phyloP scores from a whole-genome alignment of 352 stramenopile genomes.

The Blastocystis sp. region DNA sequence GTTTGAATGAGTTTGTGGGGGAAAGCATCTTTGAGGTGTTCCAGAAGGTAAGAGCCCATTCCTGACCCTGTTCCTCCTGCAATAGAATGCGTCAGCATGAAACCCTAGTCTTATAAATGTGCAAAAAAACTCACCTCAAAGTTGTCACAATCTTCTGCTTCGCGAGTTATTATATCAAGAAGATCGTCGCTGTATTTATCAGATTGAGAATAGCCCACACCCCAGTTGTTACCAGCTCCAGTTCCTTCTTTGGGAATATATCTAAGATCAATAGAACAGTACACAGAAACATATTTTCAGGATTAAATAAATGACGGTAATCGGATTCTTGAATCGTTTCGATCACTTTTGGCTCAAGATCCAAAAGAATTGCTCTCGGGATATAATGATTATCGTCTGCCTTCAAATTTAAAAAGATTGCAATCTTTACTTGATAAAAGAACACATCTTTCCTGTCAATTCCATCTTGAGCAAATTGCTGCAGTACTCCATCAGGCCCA shows the following conservation, averaged over 20 bases:
- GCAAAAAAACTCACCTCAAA: conserved; percentile 71
- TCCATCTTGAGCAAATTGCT: conserved; percentile 82
- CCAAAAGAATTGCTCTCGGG: conserved; percentile 89
- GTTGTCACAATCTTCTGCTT: conserved; percentile 86
- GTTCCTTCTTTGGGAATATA: conserved; percentile 79
- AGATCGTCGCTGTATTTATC: conserved; percentile 89
- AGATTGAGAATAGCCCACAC: conserved; percentile 81
- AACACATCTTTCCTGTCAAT: conserved; percentile 97
- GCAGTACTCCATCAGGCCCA: conserved; percentile 86
- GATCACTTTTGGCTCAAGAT: conserved; percentile 89
- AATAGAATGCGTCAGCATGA: conserved; percentile 97
- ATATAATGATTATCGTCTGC: conserved; percentile 97
- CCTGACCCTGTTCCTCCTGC: conserved; percentile 93
- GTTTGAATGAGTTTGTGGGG: conserved; percentile 99
- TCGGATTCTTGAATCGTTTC: conserved; percentile 82
- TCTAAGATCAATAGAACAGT: background rate
- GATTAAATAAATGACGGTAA: conserved; percentile 94
- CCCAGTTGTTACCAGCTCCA: conserved; percentile 86
- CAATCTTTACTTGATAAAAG: conserved; percentile 83
- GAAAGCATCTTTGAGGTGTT: conserved; percentile 98
- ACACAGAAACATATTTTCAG: conserved; percentile 88
- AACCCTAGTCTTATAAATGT: conserved; percentile 72
- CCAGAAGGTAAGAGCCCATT: conserved; percentile 97
- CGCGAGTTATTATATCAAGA: conserved; percentile 99
- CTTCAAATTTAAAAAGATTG: conserved; percentile 60